Base-by-base conservation (phyloP, 257 asterid genomes). In the Osmanthus fragrans region DNA sequence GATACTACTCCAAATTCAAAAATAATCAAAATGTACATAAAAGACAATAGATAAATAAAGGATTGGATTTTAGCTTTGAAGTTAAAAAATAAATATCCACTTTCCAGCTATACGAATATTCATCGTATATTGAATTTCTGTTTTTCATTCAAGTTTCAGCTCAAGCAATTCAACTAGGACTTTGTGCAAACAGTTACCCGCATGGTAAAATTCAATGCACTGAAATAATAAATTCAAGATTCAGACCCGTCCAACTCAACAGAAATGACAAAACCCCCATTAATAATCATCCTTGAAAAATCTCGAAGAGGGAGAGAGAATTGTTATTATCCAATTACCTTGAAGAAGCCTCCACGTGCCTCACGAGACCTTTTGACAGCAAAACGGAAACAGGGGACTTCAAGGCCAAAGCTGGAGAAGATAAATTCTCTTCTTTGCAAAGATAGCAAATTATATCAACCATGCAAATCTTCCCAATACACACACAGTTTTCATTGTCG, bases 391-490 rank as follows among this genome's bases (percentile, higher is more conserved):
- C 83, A 1, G 98, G 93, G 19, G 96, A 80, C 2, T 88, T 87
- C 45, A 94, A 76, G 65, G 96, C 96, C 67, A 39, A 64, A 40
- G 82, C 76, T 8, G 96, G 96, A 67, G 96, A 89, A 11, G 56
- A 40, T 7, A 89, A 75, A 60, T 90, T 91, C 65, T 90, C 95
- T 25, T 86, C 80, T 65, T 67, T 73, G 72, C 96, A 90, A 13
- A 94, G 96, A 65, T 79, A 89, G 81, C 92, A 91, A 27, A 92
- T 84, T 1, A 94, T 73, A 73, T 94, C 96, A 37, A 90, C 99
- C 96, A 91, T 91, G 81, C 91, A 91, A 37, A 94, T 33, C 79
- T 92, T 94, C 64, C 93, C 99, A 13, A 92, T 72, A 63, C 99
- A 94, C 0, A 83, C 30, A 71, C 97, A 92, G 0, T 83, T 82